Evolutionary conservation across 805 yeast species (phyloP).

Genomic region (Jamesozyma spencerorum): DNA sequence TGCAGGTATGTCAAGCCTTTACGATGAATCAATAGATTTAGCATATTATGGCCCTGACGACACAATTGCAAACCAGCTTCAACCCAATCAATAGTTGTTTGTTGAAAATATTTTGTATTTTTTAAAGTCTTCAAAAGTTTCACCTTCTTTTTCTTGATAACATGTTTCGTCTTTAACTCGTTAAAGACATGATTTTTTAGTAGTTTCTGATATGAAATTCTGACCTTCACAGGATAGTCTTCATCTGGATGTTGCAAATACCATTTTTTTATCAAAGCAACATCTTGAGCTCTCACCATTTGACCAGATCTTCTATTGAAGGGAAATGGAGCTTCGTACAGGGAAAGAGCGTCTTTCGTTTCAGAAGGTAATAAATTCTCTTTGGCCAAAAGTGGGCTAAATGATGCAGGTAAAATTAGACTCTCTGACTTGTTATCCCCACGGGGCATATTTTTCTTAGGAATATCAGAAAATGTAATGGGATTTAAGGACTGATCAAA

Average conservation of each 20-base stretch:
- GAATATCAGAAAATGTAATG: slow-evolving; percentile 30
- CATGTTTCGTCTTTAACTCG: slow-evolving; percentile 44
- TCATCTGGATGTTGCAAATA: slow-evolving; percentile 59
- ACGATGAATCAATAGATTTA: slow-evolving; percentile 79
- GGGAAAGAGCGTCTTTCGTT: slow-evolving; percentile 46
- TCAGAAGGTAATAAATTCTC: slow-evolving; percentile 39
- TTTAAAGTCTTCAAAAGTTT: slow-evolving; percentile 57
- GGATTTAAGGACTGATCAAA: slow-evolving; percentile 51
- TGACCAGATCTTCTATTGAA: slow-evolving; percentile 66
- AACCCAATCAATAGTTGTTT: slow-evolving; percentile 93
- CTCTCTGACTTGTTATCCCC: slow-evolving; percentile 29
- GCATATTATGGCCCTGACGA: slow-evolving; percentile 88
- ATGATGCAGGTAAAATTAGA: slow-evolving; percentile 33
- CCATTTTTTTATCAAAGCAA: slow-evolving; percentile 76
- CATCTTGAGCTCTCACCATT: slow-evolving; percentile 81
- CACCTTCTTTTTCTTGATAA: slow-evolving; percentile 41
- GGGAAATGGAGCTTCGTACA: slow-evolving; percentile 82
- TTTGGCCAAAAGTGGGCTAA: slow-evolving; percentile 46
- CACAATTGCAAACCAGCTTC: slow-evolving; percentile 95
- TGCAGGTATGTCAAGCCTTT: slow-evolving; percentile 88
- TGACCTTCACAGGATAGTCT: slow-evolving; percentile 61
- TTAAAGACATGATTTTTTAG: slow-evolving; percentile 66
- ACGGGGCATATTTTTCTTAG: slow-evolving; percentile 2
- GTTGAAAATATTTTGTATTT: slow-evolving; percentile 80
- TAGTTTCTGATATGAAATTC: slow-evolving; percentile 84